A percentile compares a stretch with the other conserved stretches of the same genome.
These are phyloP conservation scores for Podaxis mareebaensis DNA, from an alignment of 768 basidiomycete genomes.

Conservation along the genomic window DNA sequence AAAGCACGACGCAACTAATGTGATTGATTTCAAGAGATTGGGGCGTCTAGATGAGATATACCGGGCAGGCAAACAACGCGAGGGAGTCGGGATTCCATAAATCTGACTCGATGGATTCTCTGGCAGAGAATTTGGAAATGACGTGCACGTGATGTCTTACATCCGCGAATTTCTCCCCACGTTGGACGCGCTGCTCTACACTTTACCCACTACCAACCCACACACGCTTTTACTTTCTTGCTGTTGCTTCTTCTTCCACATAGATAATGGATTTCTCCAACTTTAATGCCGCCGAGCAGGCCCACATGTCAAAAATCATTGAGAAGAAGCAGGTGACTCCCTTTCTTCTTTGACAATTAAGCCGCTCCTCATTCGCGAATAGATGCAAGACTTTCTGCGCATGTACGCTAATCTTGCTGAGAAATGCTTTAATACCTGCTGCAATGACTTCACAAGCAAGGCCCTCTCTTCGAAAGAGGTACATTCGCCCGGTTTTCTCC, in stretches of 20 bases:
- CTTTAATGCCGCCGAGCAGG: conserved; percentile 89
- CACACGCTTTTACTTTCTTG: conserved; percentile 14
- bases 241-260: conserved; percentile 18
- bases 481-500: conserved; percentile 1
- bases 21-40: neutral
- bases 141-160: conserved; percentile 22
- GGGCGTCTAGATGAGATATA: neutral
- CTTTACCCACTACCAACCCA: neutral
- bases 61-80: neutral
- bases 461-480: conserved; percentile 94
- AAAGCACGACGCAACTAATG: neutral
- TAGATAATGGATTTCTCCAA: conserved; percentile 84
- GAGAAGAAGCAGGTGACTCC: conserved; percentile 90
- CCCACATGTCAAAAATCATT: conserved; percentile 92
- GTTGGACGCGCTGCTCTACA: neutral
- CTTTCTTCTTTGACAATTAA: neutral
- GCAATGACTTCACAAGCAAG: conserved; percentile 97
- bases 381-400: conserved; percentile 99
- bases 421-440: conserved; percentile 93
- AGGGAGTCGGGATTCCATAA: neutral
- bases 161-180: conserved; percentile 13
- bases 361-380: conserved; percentile 11
- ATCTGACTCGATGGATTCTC: neutral
- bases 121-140: conserved; percentile 11
- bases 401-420: conserved; percentile 95